These are phyloP conservation scores for Schizosaccharomyces cryophilus DNA, from an alignment of 805 yeast species.

Conservation along the genomic window DNA sequence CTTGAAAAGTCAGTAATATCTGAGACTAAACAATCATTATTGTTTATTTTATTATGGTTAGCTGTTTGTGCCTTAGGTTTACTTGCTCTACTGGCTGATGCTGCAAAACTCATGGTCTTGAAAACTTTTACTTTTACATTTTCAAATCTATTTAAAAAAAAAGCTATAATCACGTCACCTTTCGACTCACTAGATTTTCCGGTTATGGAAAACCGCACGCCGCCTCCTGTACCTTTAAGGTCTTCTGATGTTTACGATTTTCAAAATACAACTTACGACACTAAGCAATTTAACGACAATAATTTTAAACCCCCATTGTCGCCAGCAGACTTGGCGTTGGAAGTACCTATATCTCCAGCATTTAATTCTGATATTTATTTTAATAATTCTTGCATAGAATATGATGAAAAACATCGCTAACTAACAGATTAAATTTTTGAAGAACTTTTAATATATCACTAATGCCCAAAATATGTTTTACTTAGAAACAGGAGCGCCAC, in stretches of 20 bases:
- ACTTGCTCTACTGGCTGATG: background rate
- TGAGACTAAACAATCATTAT: background rate
- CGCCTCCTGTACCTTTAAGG: background rate
- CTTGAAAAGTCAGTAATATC: background rate
- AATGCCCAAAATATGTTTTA: too few species aligned
- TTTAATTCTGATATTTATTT: background rate
- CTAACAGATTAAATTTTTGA: background rate
- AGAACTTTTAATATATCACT: too few species aligned
- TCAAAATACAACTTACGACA: background rate
- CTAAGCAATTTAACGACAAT: background rate
- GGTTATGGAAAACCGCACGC: background rate
- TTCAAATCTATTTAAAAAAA: background rate
- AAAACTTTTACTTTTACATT: background rate
- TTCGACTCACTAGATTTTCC: background rate
- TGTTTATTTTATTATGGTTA: background rate
- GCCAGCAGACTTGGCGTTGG: background rate
- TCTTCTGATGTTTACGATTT: background rate
- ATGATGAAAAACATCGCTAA: background rate
- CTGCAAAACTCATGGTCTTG: background rate
- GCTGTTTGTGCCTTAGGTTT: background rate
- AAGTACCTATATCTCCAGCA: background rate
- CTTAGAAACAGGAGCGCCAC: constrained; percentile 4
- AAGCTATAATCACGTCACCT: background rate
- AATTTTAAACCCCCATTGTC: background rate
- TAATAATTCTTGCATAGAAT: background rate